Conservation (phyloP, 2,329 filamentous ascomycete species). For the Calonectria hongkongensis region DNA sequence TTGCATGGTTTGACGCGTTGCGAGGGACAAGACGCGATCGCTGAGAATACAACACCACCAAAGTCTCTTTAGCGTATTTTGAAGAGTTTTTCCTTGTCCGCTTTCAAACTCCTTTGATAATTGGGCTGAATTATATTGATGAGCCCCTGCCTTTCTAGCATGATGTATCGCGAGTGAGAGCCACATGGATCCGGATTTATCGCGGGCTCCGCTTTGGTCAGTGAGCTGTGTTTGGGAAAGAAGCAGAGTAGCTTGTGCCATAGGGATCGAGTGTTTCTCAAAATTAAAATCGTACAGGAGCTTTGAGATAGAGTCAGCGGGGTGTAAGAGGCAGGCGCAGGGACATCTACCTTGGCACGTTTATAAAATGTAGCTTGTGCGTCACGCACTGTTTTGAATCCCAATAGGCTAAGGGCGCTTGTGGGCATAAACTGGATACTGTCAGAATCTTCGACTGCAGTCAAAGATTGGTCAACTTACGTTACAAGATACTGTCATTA, state of each 20-base stretch:
- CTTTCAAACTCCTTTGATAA: background rate
- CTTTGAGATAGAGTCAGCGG: background rate
- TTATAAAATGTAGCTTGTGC: slow-evolving; percentile 1
- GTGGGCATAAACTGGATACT: background rate
- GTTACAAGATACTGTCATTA: slow-evolving; percentile 6
- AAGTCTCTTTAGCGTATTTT: slow-evolving; percentile 5
- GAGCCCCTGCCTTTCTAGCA: background rate
- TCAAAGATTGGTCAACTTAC: background rate
- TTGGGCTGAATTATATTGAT: background rate
- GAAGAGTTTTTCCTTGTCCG: background rate
- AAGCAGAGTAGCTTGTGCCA: slow-evolving; percentile 1
- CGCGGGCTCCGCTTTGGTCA: background rate
- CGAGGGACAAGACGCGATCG: background rate
- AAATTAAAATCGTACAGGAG: slow-evolving; percentile 4
- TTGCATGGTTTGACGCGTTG: background rate
- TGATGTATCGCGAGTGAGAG: slow-evolving; percentile 9
- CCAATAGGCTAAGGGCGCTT: background rate
- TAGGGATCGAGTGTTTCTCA: background rate
- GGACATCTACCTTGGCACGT: background rate
- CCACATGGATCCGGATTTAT: slow-evolving; percentile 18
- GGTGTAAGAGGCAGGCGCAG: too few species aligned
- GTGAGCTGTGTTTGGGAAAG: background rate
- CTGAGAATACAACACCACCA: slow-evolving; percentile 17
- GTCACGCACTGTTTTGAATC: background rate
- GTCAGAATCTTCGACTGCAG: background rate